Evolutionary conservation across 192 early-diverging fungal genomes (phyloP).

Genomic region (Coemansia javaensis): DNA sequence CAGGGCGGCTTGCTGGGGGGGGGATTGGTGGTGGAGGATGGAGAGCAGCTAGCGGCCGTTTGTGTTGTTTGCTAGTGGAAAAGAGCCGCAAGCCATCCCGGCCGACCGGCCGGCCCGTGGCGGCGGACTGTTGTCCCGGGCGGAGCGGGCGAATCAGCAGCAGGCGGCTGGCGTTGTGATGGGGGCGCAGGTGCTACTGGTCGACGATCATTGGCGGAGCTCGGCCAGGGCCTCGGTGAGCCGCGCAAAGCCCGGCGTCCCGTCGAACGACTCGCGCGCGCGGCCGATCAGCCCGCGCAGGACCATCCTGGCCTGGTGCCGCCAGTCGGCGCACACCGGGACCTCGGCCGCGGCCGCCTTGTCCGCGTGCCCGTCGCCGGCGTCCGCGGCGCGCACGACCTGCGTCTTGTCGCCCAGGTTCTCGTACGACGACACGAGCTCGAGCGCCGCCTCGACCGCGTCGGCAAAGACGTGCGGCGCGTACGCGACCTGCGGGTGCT

Average conservation of each 20-base stretch:
- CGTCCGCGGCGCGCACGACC: conserved; percentile 34
- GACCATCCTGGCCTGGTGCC: conserved; percentile 75
- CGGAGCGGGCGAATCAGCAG: not conserved
- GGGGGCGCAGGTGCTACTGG: not conserved
- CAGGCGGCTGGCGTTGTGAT: not conserved
- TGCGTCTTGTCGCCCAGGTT: conserved; percentile 61
- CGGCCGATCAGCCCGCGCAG: conserved; percentile 80
- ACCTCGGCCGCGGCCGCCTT: conserved; percentile 37
- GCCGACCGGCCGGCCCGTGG: too few relatives aligned
- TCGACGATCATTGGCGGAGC: conserved; percentile 35
- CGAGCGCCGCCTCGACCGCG: conserved; percentile 64
- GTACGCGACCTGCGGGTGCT: conserved; percentile 71
- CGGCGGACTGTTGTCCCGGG: too few relatives aligned
- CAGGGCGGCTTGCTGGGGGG: not conserved
- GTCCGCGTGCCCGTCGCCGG: conserved; percentile 20
- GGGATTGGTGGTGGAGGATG: not conserved
- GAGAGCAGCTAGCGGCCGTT: too few relatives aligned
- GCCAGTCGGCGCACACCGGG: conserved; percentile 82
- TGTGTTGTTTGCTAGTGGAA: too few relatives aligned
- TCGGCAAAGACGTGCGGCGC: conserved; percentile 66
- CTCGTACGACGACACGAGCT: conserved; percentile 73
- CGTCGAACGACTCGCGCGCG: conserved; percentile 70
- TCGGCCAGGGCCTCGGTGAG: conserved; percentile 61
- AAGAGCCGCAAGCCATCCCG: too few relatives aligned
- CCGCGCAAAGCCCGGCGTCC: conserved; percentile 55